Percentiles rank a stretch among this genome's conserved stretches.
Evolutionary conservation across 345 rosid genomes (phyloP).

Genomic region (Pugionium dolabratum): DNA sequence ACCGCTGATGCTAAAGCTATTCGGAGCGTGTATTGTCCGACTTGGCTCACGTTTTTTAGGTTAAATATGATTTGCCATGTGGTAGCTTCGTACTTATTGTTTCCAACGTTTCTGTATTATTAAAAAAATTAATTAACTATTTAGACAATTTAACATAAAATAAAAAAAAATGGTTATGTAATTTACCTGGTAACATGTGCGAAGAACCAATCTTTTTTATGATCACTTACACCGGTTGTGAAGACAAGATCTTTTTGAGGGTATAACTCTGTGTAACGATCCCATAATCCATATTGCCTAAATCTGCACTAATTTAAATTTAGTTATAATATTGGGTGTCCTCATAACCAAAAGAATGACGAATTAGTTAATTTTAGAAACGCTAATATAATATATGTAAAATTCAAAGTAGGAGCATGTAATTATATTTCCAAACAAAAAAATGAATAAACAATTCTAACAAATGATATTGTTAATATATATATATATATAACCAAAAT

Average conservation of each 20-base stretch:
- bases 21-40: conserved; percentile 60
- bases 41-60: conserved; percentile 35
- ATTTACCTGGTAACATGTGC: conserved; percentile 82
- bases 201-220: conserved; percentile 70
- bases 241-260: conserved; percentile 57
- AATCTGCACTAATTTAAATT: conserved; percentile 44
- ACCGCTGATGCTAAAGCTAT: conserved; percentile 73
- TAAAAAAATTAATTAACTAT: not conserved
- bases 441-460: too few relatives aligned
- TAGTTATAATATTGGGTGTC: too few relatives aligned
- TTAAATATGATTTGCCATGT: conserved; percentile 75
- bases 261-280: conserved; percentile 67
- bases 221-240: conserved; percentile 52
- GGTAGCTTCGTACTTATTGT: conserved; percentile 45
- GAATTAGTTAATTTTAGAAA: too few relatives aligned
- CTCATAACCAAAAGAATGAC: too few relatives aligned
- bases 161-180: not conserved
- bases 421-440: too few relatives aligned
- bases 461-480: too few relatives aligned
- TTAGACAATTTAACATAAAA: not conserved
- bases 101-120: conserved; percentile 48
- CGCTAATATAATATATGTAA: too few relatives aligned
- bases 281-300: conserved; percentile 88
- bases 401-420: too few relatives aligned
- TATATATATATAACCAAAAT: too few relatives aligned